Base-by-base conservation (phyloP, 192 early-diverging fungal genomes). In the Linnemannia hyalina region DNA sequence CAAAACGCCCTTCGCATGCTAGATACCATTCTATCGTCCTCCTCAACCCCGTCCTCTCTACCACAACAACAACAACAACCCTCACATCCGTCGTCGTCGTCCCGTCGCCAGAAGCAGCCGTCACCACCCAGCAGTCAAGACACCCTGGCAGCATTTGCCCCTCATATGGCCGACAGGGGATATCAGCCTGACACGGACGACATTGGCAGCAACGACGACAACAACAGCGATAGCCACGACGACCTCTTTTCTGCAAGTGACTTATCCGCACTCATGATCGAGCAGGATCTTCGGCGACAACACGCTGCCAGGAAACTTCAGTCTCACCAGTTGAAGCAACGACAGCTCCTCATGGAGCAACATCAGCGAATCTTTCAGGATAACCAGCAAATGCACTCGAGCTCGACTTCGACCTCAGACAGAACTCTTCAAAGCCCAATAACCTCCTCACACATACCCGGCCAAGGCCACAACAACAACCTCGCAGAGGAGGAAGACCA, bases 81-180 rank as follows among this genome's bases (percentile, higher is more conserved):
- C 36, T 22, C 44, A 23, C 46, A 44, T 16, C 73, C 47, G 73
- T 52, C 20, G 49, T 46, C 44, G 0, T 52, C 20, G 49, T 41
- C 70, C 2, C 70, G 15, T 41, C 38, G 8, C 22, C 70, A 71
- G 22, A 38, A 75, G 54, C 74, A 75, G 49, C 74, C 74, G 18
- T 55, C 20, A 35, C 74, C 74, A 13, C 74, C 74, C 36, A 75
- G 35, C 54, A 75, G 74, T 38, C 74, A 49, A 32, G 74, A 75
- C 74, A 75, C 74, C 35, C 29, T 57, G 46, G 74, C 74, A 18
- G 35, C 60, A 29, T 65, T 35, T 65, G 26, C 29, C 32, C 60
- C 60, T 15, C 60, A 65, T 65, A 32, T 65, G 11, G 11, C 60
- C n/a, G 60, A 32, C 29, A 65, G 11, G 4, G 60, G 60, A 65